These are phyloP conservation scores for Pezicula radicicola DNA, from an alignment of 2,329 filamentous ascomycete species.

Conservation along the genomic window DNA sequence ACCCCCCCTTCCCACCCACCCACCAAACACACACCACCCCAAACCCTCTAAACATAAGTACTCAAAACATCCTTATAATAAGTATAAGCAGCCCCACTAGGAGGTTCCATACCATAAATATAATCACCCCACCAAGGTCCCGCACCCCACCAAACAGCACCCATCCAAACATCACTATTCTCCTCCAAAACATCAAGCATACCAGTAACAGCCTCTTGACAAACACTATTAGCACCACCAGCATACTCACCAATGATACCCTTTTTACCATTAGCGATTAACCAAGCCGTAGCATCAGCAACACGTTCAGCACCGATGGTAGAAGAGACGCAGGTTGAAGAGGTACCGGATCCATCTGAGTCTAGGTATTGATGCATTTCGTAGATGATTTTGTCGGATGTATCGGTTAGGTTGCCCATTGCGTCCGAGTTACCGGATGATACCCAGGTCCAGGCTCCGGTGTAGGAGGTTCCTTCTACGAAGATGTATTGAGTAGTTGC, in stretches of 20 bases:
- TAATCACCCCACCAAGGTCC: conserved; percentile 48
- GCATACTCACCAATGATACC: conserved; percentile 54
- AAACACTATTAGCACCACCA: conserved; percentile 46
- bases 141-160: conserved; percentile 43
- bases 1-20: too few relatives aligned
- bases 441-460: conserved; percentile 47
- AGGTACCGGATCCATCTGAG: conserved; percentile 50
- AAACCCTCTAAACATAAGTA: too few relatives aligned
- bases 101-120: conserved; percentile 47
- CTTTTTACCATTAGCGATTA: conserved; percentile 47
- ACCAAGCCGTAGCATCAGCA: conserved; percentile 48
- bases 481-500: conserved; percentile 52
- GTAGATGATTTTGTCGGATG: conserved; percentile 51
- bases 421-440: conserved; percentile 38
- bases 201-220: conserved; percentile 45
- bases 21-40: too few relatives aligned
- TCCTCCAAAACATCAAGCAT: conserved; percentile 44
- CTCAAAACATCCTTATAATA: conserved; percentile 4
- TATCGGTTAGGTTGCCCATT: conserved; percentile 46
- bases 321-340: conserved; percentile 42
- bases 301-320: conserved; percentile 54
- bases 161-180: conserved; percentile 51
- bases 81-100: conserved; percentile 37
- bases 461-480: conserved; percentile 52
- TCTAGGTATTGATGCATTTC: conserved; percentile 64